These are phyloP conservation scores for Thelephora terrestris DNA, from an alignment of 1,284 basidiomycete genomes.

Conservation along the genomic window DNA sequence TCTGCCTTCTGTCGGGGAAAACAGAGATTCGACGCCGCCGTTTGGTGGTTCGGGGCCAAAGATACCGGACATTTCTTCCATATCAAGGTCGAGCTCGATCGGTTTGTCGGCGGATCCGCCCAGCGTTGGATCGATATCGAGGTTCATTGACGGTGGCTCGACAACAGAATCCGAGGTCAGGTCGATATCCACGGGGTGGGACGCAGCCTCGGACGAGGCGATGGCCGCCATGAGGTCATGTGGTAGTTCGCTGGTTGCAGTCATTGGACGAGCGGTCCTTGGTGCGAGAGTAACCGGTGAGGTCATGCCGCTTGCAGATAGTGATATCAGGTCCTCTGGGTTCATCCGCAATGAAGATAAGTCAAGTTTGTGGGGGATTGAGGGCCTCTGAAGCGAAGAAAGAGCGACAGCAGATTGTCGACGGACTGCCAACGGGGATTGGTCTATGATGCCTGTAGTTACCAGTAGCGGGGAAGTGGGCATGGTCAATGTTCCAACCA, in stretches of 20 bases:
- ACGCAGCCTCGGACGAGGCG: conserved; percentile 25
- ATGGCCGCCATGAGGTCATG: conserved; percentile 56
- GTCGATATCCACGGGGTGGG: conserved; percentile 32
- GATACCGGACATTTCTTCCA: conserved; percentile 25
- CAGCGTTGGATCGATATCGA: conserved; percentile 25
- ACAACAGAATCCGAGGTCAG: conserved; percentile 26
- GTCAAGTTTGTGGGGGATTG: conserved; percentile 63
- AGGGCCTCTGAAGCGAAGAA: conserved; percentile 61
- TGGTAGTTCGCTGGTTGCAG: conserved; percentile 39
- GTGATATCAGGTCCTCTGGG: conserved; percentile 48
- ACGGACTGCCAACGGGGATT: conserved; percentile 24
- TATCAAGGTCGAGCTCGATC: conserved; percentile 68
- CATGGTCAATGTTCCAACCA: conserved; percentile 14
- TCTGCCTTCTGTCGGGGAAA: conserved; percentile 17
- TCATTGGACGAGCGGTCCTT: conserved; percentile 48
- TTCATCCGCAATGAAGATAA: conserved; percentile 55
- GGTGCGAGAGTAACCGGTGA: conserved; percentile 74
- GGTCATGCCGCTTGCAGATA: conserved; percentile 41
- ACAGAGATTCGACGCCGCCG: conserved; percentile 28
- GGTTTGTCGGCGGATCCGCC: conserved; percentile 68
- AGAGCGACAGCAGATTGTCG: conserved; percentile 67
- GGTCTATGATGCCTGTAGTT: conserved; percentile 4
- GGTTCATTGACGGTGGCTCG: conserved; percentile 12
- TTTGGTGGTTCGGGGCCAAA: not conserved
- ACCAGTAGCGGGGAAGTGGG: conserved; percentile 5